These are phyloP conservation scores for Calonectria henricotiae DNA, from an alignment of 2,329 filamentous ascomycete genomes.

Conservation along the genomic window DNA sequence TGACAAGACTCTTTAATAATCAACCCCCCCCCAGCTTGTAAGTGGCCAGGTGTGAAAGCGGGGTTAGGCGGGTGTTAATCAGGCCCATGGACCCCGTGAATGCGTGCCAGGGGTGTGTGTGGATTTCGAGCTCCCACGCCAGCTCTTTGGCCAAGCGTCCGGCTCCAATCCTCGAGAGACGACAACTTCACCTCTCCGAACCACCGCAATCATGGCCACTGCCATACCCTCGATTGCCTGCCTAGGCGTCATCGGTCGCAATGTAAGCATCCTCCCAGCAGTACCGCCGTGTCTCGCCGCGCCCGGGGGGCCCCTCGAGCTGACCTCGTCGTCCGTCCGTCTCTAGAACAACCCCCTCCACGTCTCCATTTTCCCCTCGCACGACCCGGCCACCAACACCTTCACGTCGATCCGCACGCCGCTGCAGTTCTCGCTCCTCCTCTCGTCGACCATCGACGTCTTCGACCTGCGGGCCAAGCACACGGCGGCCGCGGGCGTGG, in stretches of 20 bases:
- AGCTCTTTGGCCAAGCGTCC: slow-evolving; percentile 8
- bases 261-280: slow-evolving; percentile 71
- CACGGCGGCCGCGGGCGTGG: slow-evolving; percentile 69
- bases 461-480: slow-evolving; percentile 88
- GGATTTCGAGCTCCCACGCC: slow-evolving; percentile 32
- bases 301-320: neutral
- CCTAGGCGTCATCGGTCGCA: slow-evolving; percentile 93
- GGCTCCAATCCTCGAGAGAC: slow-evolving; percentile 37
- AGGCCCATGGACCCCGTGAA: neutral
- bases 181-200: slow-evolving; percentile 42
- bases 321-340: neutral
- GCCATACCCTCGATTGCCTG: slow-evolving; percentile 88
- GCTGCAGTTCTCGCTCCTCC: slow-evolving; percentile 93
- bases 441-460: slow-evolving; percentile 93
- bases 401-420: slow-evolving; percentile 76
- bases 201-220: slow-evolving; percentile 67
- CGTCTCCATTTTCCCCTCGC: slow-evolving; percentile 88
- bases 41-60: slow-evolving; percentile 24
- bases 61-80: slow-evolving; percentile 20
- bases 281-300: neutral
- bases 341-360: slow-evolving; percentile 96
- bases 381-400: slow-evolving; percentile 71
- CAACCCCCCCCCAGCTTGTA: neutral
- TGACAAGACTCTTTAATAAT: neutral
- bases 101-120: slow-evolving; percentile 12